Evolutionary conservation across 192 early-diverging fungal genomes (phyloP).

Genomic region (Backusella sp.): DNA sequence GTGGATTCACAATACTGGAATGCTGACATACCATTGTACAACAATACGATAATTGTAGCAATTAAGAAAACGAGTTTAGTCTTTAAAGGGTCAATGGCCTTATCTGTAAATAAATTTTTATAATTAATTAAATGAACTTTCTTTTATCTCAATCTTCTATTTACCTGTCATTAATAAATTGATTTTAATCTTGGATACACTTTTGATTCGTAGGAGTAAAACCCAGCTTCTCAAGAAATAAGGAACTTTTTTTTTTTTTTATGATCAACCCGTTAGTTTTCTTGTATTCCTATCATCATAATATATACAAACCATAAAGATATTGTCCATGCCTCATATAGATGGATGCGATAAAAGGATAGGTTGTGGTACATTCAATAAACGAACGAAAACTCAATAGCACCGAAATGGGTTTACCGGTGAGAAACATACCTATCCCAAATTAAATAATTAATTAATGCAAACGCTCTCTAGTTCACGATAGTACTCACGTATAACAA

Average conservation of each 20-base stretch:
- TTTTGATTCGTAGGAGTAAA: slow-evolving; percentile 52
- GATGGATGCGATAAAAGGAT: slow-evolving; percentile 53
- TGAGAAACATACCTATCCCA: slow-evolving; percentile 19
- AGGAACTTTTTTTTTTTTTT: slow-evolving; percentile 41
- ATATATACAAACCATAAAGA: slow-evolving; percentile 37
- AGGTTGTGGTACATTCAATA: slow-evolving; percentile 47
- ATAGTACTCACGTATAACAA: slow-evolving; percentile 30
- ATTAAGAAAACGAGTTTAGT: slow-evolving; percentile 55
- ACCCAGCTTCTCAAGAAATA: slow-evolving; percentile 63
- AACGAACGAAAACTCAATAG: slow-evolving; percentile 48
- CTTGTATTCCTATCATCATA: not conserved
- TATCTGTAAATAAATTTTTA: slow-evolving; percentile 27
- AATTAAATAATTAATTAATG: not conserved
- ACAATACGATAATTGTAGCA: slow-evolving; percentile 45
- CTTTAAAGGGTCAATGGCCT: slow-evolving; percentile 47
- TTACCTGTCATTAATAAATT: slow-evolving; percentile 51
- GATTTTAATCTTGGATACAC: slow-evolving; percentile 52
- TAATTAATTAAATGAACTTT: not conserved
- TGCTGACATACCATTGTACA: slow-evolving; percentile 60
- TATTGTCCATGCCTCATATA: slow-evolving; percentile 43
- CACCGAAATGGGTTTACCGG: slow-evolving; percentile 24
- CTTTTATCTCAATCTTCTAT: not conserved
- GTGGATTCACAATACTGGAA: slow-evolving; percentile 61
- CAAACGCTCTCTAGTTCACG: not conserved
- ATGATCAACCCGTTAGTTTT: not conserved